These are phyloP conservation scores for Piromyces sp. DNA, from an alignment of 192 early-diverging fungal genomes.

Conservation along the genomic window DNA sequence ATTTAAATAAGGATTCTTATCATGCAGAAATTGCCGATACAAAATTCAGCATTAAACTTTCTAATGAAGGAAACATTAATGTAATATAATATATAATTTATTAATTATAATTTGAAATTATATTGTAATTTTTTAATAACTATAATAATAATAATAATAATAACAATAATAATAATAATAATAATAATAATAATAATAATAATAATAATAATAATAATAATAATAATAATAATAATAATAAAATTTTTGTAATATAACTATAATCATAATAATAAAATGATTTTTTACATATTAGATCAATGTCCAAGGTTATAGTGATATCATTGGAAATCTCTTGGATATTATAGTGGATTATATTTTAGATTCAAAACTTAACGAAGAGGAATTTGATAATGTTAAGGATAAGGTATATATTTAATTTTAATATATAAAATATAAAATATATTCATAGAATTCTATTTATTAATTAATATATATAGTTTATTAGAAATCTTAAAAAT, in stretches of 20 bases:
- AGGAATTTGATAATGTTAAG: background rate
- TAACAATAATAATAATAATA: too few relatives aligned
- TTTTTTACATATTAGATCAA: background rate
- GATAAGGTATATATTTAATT: background rate
- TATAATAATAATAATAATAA: too few relatives aligned
- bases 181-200: too few relatives aligned
- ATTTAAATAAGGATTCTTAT: conserved; percentile 71
- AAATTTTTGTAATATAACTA: too few relatives aligned
- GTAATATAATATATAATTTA: background rate
- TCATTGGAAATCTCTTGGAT: background rate
- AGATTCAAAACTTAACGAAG: background rate
- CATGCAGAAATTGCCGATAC: conserved; percentile 79
- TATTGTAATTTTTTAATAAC: too few relatives aligned
- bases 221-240: too few relatives aligned
- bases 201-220: too few relatives aligned
- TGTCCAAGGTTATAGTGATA: background rate
- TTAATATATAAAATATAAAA: too few relatives aligned
- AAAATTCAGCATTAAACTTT: conserved; percentile 51
- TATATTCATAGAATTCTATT: too few relatives aligned
- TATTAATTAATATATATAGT: too few relatives aligned
- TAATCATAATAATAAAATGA: too few relatives aligned
- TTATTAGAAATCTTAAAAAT: conserved; percentile 56
- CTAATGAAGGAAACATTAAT: conserved; percentile 28
- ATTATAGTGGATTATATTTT: background rate
- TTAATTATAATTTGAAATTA: too few relatives aligned